phyloP scores from a whole-genome alignment of 345 rosid genomes.

The Clarkia xantiana region DNA sequence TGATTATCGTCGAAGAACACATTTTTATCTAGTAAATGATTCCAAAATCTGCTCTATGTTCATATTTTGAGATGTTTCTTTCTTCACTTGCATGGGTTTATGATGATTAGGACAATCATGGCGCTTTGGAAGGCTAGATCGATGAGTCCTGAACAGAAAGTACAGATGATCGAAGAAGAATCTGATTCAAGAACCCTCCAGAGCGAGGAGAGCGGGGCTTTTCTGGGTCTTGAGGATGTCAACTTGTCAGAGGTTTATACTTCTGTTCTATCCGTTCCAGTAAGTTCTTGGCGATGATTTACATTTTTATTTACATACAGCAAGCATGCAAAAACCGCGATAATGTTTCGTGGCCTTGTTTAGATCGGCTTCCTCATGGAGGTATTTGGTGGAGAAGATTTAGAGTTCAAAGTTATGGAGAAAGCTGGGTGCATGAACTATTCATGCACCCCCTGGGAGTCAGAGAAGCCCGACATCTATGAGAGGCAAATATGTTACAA shows the following conservation, averaged over 20 bases:
- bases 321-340: neutral
- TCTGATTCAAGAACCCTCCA: conserved; percentile 58
- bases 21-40: neutral
- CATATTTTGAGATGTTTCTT: too few species aligned
- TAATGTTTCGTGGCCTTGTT: conserved; percentile 10
- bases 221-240: conserved; percentile 81
- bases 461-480: conserved; percentile 58
- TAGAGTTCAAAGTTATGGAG: conserved; percentile 77
- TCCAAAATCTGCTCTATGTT: too few species aligned
- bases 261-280: conserved; percentile 48
- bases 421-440: conserved; percentile 73
- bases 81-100: neutral
- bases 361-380: conserved; percentile 67
- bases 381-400: conserved; percentile 62
- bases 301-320: too few species aligned
- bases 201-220: conserved; percentile 64
- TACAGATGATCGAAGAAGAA: conserved; percentile 79
- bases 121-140: conserved; percentile 93
- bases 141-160: conserved; percentile 89
- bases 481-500: conserved; percentile 78
- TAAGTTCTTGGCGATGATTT: conserved; percentile 19
- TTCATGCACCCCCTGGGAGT: conserved; percentile 83
- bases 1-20: conserved; percentile 10
- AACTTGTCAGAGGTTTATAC: conserved; percentile 63
- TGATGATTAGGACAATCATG: conserved; percentile 67